Evolutionary conservation across 2,329 filamentous ascomycete genomes (phyloP), one percentile per base, ranked within the genome.

Genomic region (Periconia digitata): DNA sequence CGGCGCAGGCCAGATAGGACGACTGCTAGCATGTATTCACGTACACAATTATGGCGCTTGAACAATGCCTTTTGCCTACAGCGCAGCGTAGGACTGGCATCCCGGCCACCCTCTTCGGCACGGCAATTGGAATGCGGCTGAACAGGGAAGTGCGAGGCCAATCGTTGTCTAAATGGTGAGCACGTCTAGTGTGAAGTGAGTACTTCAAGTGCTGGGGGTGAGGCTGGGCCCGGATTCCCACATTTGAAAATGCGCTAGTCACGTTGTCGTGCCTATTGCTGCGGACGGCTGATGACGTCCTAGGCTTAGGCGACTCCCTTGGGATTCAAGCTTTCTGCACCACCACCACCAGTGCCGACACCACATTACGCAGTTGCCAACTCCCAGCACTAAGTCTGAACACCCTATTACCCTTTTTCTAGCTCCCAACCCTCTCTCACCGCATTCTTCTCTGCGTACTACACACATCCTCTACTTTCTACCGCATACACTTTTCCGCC

Each of bases 231-330:
- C n/a, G n/a, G n/a, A n/a, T n/a, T n/a, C n/a, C n/a, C n/a, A n/a
- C n/a, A n/a, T n/a, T n/a, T 32, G 12, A 36, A 41, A 21, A 37
- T 44, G 35, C 37, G 46, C 46, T 16, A 18, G 34, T 43, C 41
- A 41, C 36, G 15, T 40, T 51, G 24, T 29, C 42, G 23, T 46
- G 43, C 8, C 6, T 38, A 16, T 20, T 20, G 32, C 21, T 51
- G 49, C 16, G 27, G 40, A 17, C 17, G 32, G 29, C 17, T 44
- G 42, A 50, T 50, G 48, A 50, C 48, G 48, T 46, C 45, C 21
- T 22, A n/a, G 18, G 36, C 16, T 21, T 18, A 12, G 20, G 16
- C 39, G 22, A 41, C n/a, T n/a, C n/a, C n/a, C n/a, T n/a, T n/a
- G n/a, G n/a, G n/a, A 32, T 32, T 32, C 27, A 32, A 32, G 27